Base-by-base conservation (phyloP, 1,139 yeast species). In the Lodderomyces oxycetoniae region DNA sequence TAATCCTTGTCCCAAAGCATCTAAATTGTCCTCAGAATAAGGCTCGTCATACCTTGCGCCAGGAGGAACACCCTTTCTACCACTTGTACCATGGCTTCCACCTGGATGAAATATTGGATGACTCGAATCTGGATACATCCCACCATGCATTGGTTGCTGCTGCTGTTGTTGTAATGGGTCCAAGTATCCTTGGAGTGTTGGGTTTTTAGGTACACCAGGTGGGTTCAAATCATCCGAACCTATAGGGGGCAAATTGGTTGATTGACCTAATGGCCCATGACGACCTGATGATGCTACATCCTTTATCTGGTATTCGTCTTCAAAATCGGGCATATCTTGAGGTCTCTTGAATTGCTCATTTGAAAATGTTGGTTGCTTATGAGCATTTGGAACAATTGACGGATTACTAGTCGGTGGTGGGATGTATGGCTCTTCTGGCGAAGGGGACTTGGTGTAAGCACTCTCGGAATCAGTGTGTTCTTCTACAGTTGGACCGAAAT, bases 21-120 rank as follows among this genome's bases (percentile, higher is more conserved):
- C 70, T 39, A 67, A 42, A 42, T 68, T 67, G 32, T 65, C 71
- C 28, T 61, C 68, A 2, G 67, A 59, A 34, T 63, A 53, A 0
- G 83, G 83, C 41, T 74, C 79, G 46, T 74, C 80, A 41, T 56
- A 73, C 29, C 80, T 52, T 3, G 79, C 74, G 1, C 79, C 79
- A 1, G 67, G 66, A 8, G 76, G 74, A 3, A 62, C 70, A 13
- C 65, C 62, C 31, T 51, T 39, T 26, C 63, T 42, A 9, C 58
- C 48, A 16, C 58, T 38, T 34, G 46, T 44, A 4, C 58, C 58
- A 49, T 2, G 44, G 15, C 23, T 20, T 39, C 28, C 30, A 3
- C 39, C 42, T 10, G 44, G 35, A 13, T 55, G 54, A 43, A 75
- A 75, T 7, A 76, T 41, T 1, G 80, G 80, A 46, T 75, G 79